Base-by-base conservation (phyloP, 2,329 filamentous ascomycete genomes). In the Parastagonospora nodorum region DNA sequence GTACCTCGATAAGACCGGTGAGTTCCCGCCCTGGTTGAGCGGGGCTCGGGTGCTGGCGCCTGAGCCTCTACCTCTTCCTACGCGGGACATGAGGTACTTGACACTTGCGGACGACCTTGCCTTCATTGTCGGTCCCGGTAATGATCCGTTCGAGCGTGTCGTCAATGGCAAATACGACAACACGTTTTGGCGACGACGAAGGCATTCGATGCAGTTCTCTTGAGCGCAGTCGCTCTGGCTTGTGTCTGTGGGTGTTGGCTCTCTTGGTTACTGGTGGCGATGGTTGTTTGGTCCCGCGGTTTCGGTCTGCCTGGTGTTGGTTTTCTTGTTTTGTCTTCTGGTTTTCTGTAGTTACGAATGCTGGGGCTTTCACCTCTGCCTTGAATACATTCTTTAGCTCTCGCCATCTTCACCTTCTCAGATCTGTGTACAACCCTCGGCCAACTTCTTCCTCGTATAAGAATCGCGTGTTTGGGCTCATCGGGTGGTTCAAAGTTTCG, bases 301-400 rank as follows among this genome's bases (percentile, higher is more conserved):
- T 8, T 16, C 14, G 84, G 35, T 85, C 68, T 41, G 27, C 38
- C 24, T 12, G 8, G 14, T 16, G 10, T 37, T n/a, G 14, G 33
- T 9, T 14, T 3, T n/a, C 33, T 16, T 37, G 33, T 24, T 24
- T 24, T 24, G 3, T 24, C 19, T 24, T 24, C 19, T 24, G 19
- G 19, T 24, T 24, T 24, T 5, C 19, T 24, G 19, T 24, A 24
- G 19, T 24, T 24, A 24, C 19, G 10, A 6, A n/a, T 14, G 19
- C 9, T 12, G 10, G 16, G n/a, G 2, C 30, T 32, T 8, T 10
- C 30, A n/a, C n/a, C n/a, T n/a, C n/a, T 7, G n/a, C 10, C 10
- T 32, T 32, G 30, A 32, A 32, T 10, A 8, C 30, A 32, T 32
- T 8, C 30, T n/a, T 32, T 32, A 11, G 10, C 30, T 10, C 9